phyloP scores from a whole-genome alignment of 441 rosid species.

The Jatropha multifida region DNA sequence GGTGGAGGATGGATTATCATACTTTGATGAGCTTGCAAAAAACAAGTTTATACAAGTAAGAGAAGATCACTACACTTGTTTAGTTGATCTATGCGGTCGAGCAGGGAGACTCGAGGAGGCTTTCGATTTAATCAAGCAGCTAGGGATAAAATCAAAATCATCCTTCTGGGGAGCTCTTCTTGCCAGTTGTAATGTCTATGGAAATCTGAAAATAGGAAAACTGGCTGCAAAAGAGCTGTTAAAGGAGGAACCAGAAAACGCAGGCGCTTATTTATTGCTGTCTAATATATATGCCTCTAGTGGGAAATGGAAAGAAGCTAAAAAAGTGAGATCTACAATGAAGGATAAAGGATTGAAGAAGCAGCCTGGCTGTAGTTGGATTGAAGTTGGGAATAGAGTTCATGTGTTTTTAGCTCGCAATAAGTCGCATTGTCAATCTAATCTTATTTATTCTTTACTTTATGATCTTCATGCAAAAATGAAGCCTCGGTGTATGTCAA shows the following conservation, averaged over 20 bases:
- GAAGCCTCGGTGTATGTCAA: slow-evolving; percentile 23
- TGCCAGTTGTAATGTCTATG: slow-evolving; percentile 55
- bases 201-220: slow-evolving; percentile 42
- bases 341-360: slow-evolving; percentile 59
- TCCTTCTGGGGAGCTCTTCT: slow-evolving; percentile 57
- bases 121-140: slow-evolving; percentile 34
- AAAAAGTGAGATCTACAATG: slow-evolving; percentile 46
- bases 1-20: slow-evolving; percentile 51
- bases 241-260: slow-evolving; percentile 48
- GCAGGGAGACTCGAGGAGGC: slow-evolving; percentile 59
- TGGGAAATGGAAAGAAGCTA: slow-evolving; percentile 48
- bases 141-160: slow-evolving; percentile 32
- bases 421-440: slow-evolving; percentile 41
- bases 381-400: slow-evolving; percentile 24
- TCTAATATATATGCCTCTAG: slow-evolving; percentile 54
- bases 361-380: slow-evolving; percentile 52
- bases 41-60: slow-evolving; percentile 40
- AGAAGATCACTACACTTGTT: slow-evolving; percentile 60
- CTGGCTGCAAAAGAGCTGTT: slow-evolving; percentile 48
- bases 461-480: slow-evolving; percentile 39
- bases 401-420: slow-evolving; percentile 53
- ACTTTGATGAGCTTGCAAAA: slow-evolving; percentile 45
- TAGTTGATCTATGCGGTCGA: slow-evolving; percentile 59
- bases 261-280: slow-evolving; percentile 44
- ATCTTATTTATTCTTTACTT: slow-evolving; percentile 35